Base-by-base conservation (phyloP, 139 green algal species). In the Chlorella vulgaris region DNA sequence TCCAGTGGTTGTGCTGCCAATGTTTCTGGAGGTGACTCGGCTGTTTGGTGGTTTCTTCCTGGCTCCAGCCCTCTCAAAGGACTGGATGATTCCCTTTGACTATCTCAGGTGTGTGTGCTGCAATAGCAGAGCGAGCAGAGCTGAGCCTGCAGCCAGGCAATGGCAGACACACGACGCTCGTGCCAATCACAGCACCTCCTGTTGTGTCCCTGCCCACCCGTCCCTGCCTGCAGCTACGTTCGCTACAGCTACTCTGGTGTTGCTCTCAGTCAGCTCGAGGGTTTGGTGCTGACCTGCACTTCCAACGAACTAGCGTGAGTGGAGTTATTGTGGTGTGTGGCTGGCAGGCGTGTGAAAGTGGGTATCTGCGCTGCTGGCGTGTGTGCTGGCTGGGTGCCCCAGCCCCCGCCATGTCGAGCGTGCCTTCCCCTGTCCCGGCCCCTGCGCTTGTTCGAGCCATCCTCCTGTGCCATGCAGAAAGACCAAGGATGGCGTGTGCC, bases 191-290 rank as follows among this genome's bases (percentile, higher is more conserved):
- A 42, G 3, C 36, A 21, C 2, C 7, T 24, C 3, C 66, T 73
- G 38, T 3, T 4, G 1, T 38, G 4, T 18, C 28, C 69, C 43
- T 65, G 29, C n/a, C n/a, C 4, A n/a, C 29, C 8, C 36, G 26
- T 28, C 31, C 69, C 31, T 4, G 31, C 1, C 8, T 68, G 53
- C 73, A 79, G 60, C 24, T 83, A 83, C 40, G 65, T 73, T 51
- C 39, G 50, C 15, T 81, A 83, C 78, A 86, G 29, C 21, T 91
- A 91, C 50, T 61, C 87, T 2, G 86, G 71, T 33, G 82, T 91
- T 40, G 86, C 84, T 1, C 80, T 89, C 2, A 91, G 90, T 42
- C 86, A 92, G 85, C 86, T 92, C 19, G 21, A 62, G 24, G 88
- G 86, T 36, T 78, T 92, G 53, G n/a, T 75, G 28, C 83, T 91